Base-by-base conservation (phyloP, 148 eudicot species). In the Rhododendron simsii region DNA sequence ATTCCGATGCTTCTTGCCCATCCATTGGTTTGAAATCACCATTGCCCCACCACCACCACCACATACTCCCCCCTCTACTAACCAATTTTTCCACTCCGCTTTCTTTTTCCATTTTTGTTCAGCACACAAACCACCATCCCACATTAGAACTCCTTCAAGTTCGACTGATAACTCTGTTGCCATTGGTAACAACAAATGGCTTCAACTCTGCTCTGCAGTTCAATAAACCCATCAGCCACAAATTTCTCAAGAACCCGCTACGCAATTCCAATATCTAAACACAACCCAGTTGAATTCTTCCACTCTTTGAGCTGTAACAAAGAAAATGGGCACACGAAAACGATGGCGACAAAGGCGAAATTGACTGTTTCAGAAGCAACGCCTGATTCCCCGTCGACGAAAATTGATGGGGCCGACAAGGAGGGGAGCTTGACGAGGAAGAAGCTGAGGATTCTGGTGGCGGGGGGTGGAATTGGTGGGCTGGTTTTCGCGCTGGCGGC, bases 401-500 rank as follows among this genome's bases (percentile, higher is more conserved):
- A 84, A 35, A 39, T 21, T 13, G 84, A 59, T 28, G 73, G 84
- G 53, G 35, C 21, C 3, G 73, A 18, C 74, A 30, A 4, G 15
- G 16, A 33, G 30, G 71, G 71, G 71, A 90, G 86, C 65, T 84
- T n/a, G 71, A n/a, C 12, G 30, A 65, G 71, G 83, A 92, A 89
- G 93, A 93, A 90, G 86, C 84, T 95, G 50, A 83, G 92, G 87
- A 63, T 96, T 13, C 80, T 95, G 79, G 98, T 96, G 69, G 99
- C 99, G 0, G 98, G 99, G 0, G 99, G 98, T 4, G 99, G 99
- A 71, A 96, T 96, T 23, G 98, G 99, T 0, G 98, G 98, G 85
- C 57, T 96, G 83, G 98, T 96, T 4, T 92, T 96, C n/a, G 98
- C 98, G 1, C 53, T 96, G 88, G 98, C 98, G 69, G 99, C 99